A percentile compares a stretch with the other conserved stretches of the same genome.
phyloP scores from a whole-genome alignment of 192 early-diverging fungal species.

The Endogone sp. region DNA sequence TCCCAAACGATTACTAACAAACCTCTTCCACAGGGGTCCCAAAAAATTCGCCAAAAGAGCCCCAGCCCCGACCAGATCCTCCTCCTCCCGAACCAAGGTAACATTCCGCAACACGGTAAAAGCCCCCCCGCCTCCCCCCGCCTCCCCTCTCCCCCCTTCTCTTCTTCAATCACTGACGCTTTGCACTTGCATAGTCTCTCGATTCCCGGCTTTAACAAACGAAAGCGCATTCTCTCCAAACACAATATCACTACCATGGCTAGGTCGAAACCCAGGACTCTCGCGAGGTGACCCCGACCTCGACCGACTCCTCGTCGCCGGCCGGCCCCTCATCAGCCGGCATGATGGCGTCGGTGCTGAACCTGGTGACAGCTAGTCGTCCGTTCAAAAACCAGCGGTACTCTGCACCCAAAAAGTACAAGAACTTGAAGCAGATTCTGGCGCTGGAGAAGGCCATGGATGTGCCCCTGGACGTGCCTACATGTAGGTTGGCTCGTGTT shows the following conservation, averaged over 20 bases:
- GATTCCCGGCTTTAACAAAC: not conserved
- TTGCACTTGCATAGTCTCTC: not conserved
- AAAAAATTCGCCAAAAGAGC: not conserved
- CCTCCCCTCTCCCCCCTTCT: no score
- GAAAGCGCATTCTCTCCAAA: not conserved
- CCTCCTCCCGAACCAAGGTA: not conserved
- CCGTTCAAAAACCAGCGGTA: not conserved
- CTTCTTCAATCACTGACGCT: not conserved
- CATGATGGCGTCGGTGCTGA: not conserved
- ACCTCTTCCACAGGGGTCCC: no score
- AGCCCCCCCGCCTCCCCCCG: no score
- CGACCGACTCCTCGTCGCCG: not conserved
- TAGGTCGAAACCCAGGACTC: not conserved
- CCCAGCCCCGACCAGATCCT: not conserved
- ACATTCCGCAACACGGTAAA: no score
- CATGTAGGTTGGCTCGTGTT: constrained; percentile 55
- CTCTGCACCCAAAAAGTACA: constrained; percentile 54
- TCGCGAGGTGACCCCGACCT: not conserved
- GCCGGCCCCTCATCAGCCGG: no score
- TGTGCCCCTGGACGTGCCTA: constrained; percentile 56
- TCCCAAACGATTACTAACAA: no score
- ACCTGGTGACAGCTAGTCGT: not conserved
- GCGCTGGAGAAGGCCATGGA: constrained; percentile 60
- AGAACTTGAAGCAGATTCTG: constrained; percentile 80
- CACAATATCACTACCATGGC: not conserved